These are phyloP conservation scores for Leucosporidium creatinivorum DNA, from an alignment of 768 basidiomycete species.

Conservation along the genomic window DNA sequence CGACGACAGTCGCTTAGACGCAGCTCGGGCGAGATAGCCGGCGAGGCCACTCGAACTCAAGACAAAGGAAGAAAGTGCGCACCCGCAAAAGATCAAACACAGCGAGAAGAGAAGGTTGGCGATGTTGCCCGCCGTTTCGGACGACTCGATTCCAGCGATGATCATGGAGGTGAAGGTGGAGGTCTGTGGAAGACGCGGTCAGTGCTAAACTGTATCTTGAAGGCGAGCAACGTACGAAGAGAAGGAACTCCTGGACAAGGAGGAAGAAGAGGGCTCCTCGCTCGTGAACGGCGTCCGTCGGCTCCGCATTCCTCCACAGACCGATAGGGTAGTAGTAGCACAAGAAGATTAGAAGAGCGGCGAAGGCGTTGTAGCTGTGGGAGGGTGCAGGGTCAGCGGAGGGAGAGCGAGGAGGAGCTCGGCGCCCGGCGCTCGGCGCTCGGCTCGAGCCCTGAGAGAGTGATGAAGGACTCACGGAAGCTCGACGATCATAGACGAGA, in stretches of 20 bases:
- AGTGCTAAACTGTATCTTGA: too few species aligned
- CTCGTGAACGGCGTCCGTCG: constrained; percentile 41
- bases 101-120: constrained; percentile 47
- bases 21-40: too few species aligned
- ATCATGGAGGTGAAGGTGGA: neutral
- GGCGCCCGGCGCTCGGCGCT: too few species aligned
- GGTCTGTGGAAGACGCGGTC: constrained; percentile 41
- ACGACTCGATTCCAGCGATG: neutral
- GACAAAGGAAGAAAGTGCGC: constrained; percentile 35
- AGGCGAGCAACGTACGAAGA: constrained; percentile 36
- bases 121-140: constrained; percentile 43
- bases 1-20: too few species aligned
- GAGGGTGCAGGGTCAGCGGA: too few species aligned
- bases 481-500: constrained; percentile 12
- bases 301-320: constrained; percentile 45
- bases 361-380: neutral
- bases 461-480: constrained; percentile 5
- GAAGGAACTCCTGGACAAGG: constrained; percentile 43
- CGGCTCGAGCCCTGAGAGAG: too few species aligned
- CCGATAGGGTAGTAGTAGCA: constrained; percentile 44
- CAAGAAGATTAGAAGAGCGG: constrained; percentile 22
- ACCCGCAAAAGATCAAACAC: constrained; percentile 47
- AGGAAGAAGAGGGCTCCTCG: constrained; percentile 47
- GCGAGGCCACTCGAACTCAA: too few species aligned
- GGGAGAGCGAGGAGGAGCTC: too few species aligned